Conservation (phyloP, 441 rosid species). For the Sinapis alba region DNA sequence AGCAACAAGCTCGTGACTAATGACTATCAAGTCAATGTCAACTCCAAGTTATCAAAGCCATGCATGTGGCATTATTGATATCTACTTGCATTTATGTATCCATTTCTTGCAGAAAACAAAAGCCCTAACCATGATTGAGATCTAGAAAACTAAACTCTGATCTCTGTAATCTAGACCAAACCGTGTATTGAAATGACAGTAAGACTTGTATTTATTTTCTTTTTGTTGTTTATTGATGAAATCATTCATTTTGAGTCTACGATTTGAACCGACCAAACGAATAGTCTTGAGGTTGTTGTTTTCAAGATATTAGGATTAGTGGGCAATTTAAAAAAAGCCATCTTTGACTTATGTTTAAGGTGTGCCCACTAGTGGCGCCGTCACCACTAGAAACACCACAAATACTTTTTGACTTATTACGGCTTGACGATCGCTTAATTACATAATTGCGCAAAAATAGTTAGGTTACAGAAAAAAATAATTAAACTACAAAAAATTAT, state of each 20-base stretch:
- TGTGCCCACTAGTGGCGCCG: neutral
- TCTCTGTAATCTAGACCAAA: neutral
- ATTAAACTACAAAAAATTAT: too few relatives aligned
- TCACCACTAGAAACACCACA: neutral
- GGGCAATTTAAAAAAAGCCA: neutral
- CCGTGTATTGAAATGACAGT: neutral
- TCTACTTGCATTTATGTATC: slow-evolving; percentile 4
- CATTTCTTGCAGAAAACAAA: neutral
- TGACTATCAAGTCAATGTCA: slow-evolving; percentile 30
- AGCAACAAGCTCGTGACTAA: slow-evolving; percentile 8
- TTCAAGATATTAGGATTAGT: slow-evolving; percentile 3
- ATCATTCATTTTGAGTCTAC: slow-evolving; percentile 1
- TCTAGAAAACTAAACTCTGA: neutral
- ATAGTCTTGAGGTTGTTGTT: neutral
- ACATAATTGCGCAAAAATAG: too few relatives aligned
- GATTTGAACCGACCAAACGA: neutral
- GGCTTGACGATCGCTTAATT: too few relatives aligned
- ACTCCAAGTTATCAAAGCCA: slow-evolving; percentile 1
- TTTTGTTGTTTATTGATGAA: slow-evolving; percentile 8
- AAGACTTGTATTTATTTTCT: neutral
- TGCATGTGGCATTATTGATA: neutral
- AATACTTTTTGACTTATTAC: neutral
- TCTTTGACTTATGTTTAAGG: slow-evolving; percentile 18
- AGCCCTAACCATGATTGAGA: neutral
- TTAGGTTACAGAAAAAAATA: too few relatives aligned